Percentiles rank a stretch among this genome's conserved stretches.
Conservation (phyloP, 225 moss, liverwort and hornwort species). For the Antitrichia curtipendula region DNA sequence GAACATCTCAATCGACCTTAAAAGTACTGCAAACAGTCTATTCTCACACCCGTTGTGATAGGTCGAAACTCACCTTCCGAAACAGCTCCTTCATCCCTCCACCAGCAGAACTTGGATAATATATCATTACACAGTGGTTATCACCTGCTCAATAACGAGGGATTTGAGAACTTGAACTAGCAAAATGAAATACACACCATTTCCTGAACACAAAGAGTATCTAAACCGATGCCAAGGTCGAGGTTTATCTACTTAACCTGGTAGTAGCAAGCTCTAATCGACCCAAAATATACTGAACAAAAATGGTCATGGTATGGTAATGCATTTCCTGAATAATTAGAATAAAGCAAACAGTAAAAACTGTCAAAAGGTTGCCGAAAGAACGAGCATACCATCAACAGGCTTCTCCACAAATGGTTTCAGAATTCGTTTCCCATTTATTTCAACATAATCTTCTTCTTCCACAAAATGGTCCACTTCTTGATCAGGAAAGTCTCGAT, state of each 20-base stretch:
- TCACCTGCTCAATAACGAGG: slow-evolving; percentile 46
- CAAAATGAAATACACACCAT: not conserved
- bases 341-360: not conserved
- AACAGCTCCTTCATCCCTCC: slow-evolving; percentile 99
- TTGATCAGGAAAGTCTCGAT: slow-evolving; percentile 80
- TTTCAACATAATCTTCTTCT: slow-evolving; percentile 98
- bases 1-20: not conserved
- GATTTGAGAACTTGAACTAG: not conserved
- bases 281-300: not conserved
- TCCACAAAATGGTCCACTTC: slow-evolving; percentile 79
- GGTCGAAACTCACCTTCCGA: slow-evolving; percentile 60
- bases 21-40: not conserved
- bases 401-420: slow-evolving; percentile 99
- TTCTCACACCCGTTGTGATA: not conserved
- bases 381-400: slow-evolving; percentile 58
- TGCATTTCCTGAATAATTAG: not conserved
- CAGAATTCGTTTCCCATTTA: slow-evolving; percentile 68
- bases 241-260: not conserved
- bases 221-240: not conserved
- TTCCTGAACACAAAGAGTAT: not conserved
- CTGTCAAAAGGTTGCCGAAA: not conserved
- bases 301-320: not conserved
- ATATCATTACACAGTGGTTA: slow-evolving; percentile 97
- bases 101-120: slow-evolving; percentile 99
- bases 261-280: not conserved